phyloP scores from a whole-genome alignment of 257 asterid genomes.

The Solanum clarkiae region DNA sequence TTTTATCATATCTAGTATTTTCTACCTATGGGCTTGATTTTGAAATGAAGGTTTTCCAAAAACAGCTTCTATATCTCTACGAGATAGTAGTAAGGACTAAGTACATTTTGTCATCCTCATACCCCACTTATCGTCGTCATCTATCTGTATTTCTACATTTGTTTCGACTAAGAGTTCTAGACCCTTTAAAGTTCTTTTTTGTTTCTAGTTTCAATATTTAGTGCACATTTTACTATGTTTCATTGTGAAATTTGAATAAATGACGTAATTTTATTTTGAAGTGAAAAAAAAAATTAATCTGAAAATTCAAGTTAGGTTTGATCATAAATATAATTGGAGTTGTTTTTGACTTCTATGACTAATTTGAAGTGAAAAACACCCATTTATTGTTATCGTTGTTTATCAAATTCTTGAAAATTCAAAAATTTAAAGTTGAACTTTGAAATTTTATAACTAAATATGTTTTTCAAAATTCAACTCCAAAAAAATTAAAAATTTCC shows the following conservation, averaged over 20 bases:
- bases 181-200: not conserved
- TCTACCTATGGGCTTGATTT: too few species aligned
- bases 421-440: not conserved
- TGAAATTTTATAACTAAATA: too few species aligned
- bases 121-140: too few species aligned
- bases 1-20: too few species aligned
- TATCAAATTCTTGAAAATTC: not conserved
- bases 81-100: fast-evolving
- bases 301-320: not conserved
- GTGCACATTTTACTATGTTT: not conserved
- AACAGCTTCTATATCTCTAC: too few species aligned
- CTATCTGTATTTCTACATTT: not conserved
- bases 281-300: too few species aligned
- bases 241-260: not conserved
- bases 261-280: too few species aligned
- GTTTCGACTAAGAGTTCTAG: not conserved
- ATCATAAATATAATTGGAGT: not conserved
- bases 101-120: too few species aligned
- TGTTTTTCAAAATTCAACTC: too few species aligned
- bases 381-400: too few species aligned
- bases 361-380: not conserved
- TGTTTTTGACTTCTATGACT: not conserved
- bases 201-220: not conserved
- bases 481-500: not conserved
- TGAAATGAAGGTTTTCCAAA: too few species aligned